Conservation (phyloP, 73 alveolate species). For the Tetrahymena elliotti region DNA sequence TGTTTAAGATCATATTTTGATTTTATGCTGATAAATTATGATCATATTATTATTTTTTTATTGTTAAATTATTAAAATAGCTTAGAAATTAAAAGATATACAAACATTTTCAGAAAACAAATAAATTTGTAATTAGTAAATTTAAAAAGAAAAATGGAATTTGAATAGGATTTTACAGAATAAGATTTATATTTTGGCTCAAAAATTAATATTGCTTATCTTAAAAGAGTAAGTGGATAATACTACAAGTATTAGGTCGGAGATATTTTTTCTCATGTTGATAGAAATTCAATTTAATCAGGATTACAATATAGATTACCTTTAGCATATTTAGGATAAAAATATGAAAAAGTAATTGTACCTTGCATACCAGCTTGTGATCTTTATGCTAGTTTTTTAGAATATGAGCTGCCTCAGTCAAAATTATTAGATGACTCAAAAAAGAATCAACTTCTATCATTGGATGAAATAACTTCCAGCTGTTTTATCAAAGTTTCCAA, state of each 20-base stretch:
- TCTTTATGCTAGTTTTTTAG: not conserved
- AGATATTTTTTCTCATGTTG: not conserved
- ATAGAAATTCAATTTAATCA: not conserved
- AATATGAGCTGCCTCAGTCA: not conserved
- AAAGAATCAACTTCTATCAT: not conserved
- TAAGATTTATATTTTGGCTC: not conserved
- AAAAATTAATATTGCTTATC: not conserved
- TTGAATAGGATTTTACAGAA: not conserved
- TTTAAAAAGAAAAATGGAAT: not conserved
- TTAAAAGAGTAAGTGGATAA: not conserved
- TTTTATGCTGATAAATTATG: not conserved
- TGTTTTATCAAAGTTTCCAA: not conserved
- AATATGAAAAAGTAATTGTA: not conserved
- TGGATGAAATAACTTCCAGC: not conserved
- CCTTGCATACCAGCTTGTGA: slow-evolving; percentile 21
- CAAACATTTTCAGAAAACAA: not conserved
- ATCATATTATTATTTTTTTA: not conserved
- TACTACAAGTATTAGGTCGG: not conserved
- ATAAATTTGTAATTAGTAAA: not conserved
- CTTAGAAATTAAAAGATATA: not conserved
- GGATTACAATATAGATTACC: not conserved
- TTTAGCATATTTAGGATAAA: not conserved
- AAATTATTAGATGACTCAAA: not conserved
- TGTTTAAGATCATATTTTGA: too few species aligned
- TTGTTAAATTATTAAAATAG: too few species aligned